Evolutionary conservation across 352 stramenopile species (phyloP), one percentile per base, ranked within the genome.

Genomic region (Globisporangium emineosum): DNA sequence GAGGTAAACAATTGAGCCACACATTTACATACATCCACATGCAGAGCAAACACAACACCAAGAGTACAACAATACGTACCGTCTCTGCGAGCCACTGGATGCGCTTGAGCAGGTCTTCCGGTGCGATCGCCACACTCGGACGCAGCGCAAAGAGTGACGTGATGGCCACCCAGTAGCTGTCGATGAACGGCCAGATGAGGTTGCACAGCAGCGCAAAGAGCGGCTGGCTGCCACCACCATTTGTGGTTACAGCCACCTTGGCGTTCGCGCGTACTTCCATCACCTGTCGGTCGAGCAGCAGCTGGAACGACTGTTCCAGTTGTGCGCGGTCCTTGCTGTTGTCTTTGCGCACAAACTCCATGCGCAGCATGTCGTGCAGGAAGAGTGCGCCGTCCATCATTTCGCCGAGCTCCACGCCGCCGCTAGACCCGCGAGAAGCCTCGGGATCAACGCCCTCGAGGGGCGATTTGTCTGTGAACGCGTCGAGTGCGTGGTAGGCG

Each of bases 131-230:
- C 33, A 80, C 61, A 0, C 68, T 65, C 0, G 79, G 75, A 17
- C 84, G 82, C 43, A 93, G 65, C 10, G 81, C 85, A 33, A 91
- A 83, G 29, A 93, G 68, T 74, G 83, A 91, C 51, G 76, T 84
- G 63, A 93, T 72, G 10, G 83, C 81, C 25, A 93, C 85, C 83
- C 83, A 93, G 74, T 93, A 93, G 71, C 81, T 90, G 63, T 94
- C 86, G 61, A 94, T 86, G 55, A 93, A 94, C n/a, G 86, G 86
- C 86, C 84, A 93, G n/a, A 90, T 67, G 23, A 93, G 71, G 27
- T 75, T 90, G 66, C 81, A 90, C 50, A 94, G 65, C 63, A 94
- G 66, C 37, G 82, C 81, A 17, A 91, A 71, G 62, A 90, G 76
- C 13, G 75, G 67, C 17, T 81, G 69, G 5, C 67, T 62, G 29